phyloP scores from a whole-genome alignment of 139 green algal genomes.

The Chlorella sorokiniana region DNA sequence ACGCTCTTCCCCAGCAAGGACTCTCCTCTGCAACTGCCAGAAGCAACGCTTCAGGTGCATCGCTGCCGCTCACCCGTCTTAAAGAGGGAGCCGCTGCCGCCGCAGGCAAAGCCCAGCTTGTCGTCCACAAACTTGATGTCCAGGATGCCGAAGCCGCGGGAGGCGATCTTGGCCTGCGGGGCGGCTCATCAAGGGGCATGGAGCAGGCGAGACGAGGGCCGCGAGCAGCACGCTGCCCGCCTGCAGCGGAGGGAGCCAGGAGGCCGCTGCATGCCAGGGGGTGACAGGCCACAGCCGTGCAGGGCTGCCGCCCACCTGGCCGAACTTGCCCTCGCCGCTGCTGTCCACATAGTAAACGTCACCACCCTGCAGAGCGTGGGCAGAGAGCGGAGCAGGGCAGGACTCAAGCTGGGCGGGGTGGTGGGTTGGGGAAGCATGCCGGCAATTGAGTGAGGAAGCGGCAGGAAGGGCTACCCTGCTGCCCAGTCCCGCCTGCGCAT shows the following conservation, averaged over 20 bases:
- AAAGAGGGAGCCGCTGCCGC: constrained; percentile 92
- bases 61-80: constrained; percentile 56
- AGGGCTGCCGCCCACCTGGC: background rate
- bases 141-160: constrained; percentile 95
- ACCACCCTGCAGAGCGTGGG: background rate
- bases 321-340: constrained; percentile 35
- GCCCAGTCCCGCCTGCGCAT: background rate
- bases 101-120: constrained; percentile 83
- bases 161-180: constrained; percentile 75
- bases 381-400: background rate
- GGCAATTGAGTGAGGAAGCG: background rate
- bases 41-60: background rate
- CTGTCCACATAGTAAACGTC: constrained; percentile 23
- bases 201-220: background rate
- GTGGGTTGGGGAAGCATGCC: background rate
- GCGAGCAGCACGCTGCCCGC: background rate
- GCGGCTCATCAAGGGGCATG: background rate
- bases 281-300: background rate
- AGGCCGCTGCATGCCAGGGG: background rate
- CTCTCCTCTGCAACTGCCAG: too few relatives aligned
- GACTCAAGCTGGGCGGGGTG: background rate
- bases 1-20: background rate
- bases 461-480: background rate
- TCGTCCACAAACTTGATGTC: constrained; percentile 83
- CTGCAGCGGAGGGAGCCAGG: background rate